Evolutionary conservation across 2,329 filamentous ascomycete genomes (phyloP).

Genomic region (Ophiostoma sp.): DNA sequence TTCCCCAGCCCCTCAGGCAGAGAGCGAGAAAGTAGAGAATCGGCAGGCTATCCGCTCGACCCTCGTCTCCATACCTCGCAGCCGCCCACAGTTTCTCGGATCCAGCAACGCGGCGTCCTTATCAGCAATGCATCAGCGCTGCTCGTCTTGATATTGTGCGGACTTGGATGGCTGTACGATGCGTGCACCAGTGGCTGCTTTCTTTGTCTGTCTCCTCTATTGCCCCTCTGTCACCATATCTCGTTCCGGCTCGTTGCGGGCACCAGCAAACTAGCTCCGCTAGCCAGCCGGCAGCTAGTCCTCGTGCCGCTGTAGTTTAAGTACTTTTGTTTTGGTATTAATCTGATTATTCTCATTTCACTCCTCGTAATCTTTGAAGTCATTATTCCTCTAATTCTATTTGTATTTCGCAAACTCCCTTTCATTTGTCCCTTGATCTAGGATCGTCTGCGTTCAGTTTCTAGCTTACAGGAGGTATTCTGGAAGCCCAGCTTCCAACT

Average conservation of each 20-base stretch:
- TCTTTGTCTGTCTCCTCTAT: conserved; percentile 4
- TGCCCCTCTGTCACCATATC: neutral
- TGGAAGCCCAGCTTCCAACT: conserved; percentile 7
- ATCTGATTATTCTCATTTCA: neutral
- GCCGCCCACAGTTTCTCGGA: no score
- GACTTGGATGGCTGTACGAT: no score
- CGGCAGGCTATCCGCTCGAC: no score
- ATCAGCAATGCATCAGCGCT: no score
- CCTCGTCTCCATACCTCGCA: no score
- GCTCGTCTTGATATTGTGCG: no score
- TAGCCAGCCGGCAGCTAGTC: conserved; percentile 8
- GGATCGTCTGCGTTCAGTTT: neutral
- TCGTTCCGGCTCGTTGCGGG: neutral
- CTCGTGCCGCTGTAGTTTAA: neutral
- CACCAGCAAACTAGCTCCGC: neutral
- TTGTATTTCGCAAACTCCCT: neutral
- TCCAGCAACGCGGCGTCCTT: no score
- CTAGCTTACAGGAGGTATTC: no score
- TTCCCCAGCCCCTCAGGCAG: neutral
- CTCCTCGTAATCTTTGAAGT: neutral
- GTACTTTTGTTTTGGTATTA: neutral
- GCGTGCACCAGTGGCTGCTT: no score
- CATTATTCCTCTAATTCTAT: neutral
- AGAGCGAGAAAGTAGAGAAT: no score
- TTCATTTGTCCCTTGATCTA: neutral